These are phyloP conservation scores for Liriodendron chinense DNA, from an alignment of 164 flowering plant species.

Conservation along the genomic window DNA sequence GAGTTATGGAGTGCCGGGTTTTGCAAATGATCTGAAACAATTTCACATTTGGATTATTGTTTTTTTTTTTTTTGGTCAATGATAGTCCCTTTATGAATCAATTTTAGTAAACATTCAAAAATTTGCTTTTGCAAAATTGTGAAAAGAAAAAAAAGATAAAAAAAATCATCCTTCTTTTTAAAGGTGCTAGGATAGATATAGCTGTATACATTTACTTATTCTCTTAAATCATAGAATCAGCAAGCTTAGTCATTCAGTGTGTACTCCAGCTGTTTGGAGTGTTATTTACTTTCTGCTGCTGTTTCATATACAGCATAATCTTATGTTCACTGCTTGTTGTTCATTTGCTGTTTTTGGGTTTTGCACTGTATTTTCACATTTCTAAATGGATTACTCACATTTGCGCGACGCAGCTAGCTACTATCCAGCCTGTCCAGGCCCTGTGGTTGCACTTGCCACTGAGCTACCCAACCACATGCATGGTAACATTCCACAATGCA, in stretches of 20 bases:
- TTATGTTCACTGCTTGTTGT: not conserved
- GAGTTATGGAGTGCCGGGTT: not conserved
- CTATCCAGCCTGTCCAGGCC: not conserved
- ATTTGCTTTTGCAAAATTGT: too few species aligned
- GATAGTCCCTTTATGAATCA: not conserved
- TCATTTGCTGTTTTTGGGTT: not conserved
- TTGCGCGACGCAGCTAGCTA: not conserved
- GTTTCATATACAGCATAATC: not conserved
- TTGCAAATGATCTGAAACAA: not conserved
- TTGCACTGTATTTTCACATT: not conserved
- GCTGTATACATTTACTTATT: not conserved
- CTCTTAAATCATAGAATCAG: not conserved
- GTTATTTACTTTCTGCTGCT: not conserved
- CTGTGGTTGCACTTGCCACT: too few species aligned
- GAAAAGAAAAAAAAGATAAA: too few species aligned
- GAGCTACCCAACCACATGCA: too few species aligned
- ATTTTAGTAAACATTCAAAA: too few species aligned
- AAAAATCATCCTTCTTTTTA: too few species aligned
- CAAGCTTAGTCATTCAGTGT: not conserved
- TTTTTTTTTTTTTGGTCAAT: too few species aligned
- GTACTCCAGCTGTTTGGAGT: not conserved
- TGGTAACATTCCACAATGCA: too few species aligned
- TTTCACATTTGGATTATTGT: not conserved
- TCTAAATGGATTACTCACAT: not conserved
- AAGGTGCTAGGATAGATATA: too few species aligned